Percentiles rank a stretch among this genome's conserved stretches.
phyloP scores from a whole-genome alignment of 768 basidiomycete genomes.

The Collybiopsis luxurians region DNA sequence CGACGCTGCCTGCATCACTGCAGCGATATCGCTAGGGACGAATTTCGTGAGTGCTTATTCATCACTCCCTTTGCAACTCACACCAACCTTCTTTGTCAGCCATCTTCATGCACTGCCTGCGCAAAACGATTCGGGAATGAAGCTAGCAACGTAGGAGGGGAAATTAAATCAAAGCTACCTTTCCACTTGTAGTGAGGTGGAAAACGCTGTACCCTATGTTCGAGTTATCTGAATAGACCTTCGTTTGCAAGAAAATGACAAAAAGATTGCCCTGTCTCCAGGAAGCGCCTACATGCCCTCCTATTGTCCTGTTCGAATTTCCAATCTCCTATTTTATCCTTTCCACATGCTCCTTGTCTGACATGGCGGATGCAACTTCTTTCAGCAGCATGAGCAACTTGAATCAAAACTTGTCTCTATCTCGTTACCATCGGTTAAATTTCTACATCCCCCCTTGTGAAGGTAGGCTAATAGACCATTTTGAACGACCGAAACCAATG shows the following conservation, averaged over 20 bases:
- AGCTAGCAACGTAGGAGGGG: neutral
- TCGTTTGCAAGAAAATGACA: too few relatives aligned
- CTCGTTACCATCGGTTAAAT: neutral
- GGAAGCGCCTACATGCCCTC: too few relatives aligned
- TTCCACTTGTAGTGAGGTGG: neutral
- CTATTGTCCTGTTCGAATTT: too few relatives aligned
- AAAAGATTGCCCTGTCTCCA: too few relatives aligned
- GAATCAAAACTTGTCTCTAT: neutral
- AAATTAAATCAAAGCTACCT: neutral
- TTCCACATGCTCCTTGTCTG: too few relatives aligned
- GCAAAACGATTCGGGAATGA: neutral
- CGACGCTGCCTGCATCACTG: constrained; percentile 1
- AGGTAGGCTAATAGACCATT: neutral
- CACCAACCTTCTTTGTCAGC: neutral
- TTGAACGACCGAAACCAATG: too few relatives aligned
- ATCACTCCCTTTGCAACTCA: neutral
- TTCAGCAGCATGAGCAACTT: too few relatives aligned
- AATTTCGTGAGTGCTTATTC: neutral
- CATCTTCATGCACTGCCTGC: neutral
- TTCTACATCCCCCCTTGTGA: neutral
- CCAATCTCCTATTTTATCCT: neutral
- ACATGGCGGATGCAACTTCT: too few relatives aligned
- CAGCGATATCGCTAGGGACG: neutral
- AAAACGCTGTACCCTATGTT: neutral
- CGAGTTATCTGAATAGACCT: too few relatives aligned